Percentiles rank a stretch among this genome's conserved stretches.
These are phyloP conservation scores for Aspergillus pseudoglaucus DNA, from an alignment of 2,329 filamentous ascomycete genomes.

Conservation along the genomic window DNA sequence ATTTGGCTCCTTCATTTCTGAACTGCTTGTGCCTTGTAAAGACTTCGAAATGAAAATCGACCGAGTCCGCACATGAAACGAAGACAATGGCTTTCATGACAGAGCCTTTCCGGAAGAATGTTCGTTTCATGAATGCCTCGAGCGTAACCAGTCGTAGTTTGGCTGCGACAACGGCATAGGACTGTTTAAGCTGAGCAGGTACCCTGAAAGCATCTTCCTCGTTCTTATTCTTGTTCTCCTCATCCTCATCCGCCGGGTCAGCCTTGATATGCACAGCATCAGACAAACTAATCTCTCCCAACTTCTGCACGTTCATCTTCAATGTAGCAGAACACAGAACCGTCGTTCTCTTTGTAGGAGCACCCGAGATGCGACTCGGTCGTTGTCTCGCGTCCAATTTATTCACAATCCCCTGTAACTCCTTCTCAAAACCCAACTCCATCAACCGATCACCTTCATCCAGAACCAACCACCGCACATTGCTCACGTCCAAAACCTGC, in stretches of 20 bases:
- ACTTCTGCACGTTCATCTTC: conserved; percentile 92
- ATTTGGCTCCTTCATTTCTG: conserved; percentile 17
- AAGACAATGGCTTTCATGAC: conserved; percentile 98
- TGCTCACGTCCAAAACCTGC: conserved; percentile 77
- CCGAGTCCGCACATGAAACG: conserved; percentile 92
- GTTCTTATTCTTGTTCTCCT: conserved; percentile 42
- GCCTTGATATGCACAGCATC: conserved; percentile 83
- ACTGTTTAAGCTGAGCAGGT: conserved; percentile 88
- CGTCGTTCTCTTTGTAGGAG: conserved; percentile 71
- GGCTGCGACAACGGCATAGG: conserved; percentile 77
- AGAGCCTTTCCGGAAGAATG: conserved; percentile 80
- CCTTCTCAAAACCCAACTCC: conserved; percentile 95
- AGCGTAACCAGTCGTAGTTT: conserved; percentile 88
- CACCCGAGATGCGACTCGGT: conserved; percentile 55
- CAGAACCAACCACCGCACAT: conserved; percentile 85
- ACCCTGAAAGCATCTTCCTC: conserved; percentile 63
- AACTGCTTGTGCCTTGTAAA: conserved; percentile 47
- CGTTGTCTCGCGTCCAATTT: conserved; percentile 64
- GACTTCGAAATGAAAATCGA: conserved; percentile 91
- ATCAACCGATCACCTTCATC: conserved; percentile 97
- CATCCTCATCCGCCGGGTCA: conserved; percentile 50
- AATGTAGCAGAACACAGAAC: conserved; percentile 94
- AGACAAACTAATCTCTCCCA: conserved; percentile 91
- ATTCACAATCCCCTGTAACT: conserved; percentile 78
- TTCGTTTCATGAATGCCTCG: conserved; percentile 73